Evolutionary conservation across 2,329 filamentous ascomycete species (phyloP).

Genomic region (Clarireedia monteithiana): DNA sequence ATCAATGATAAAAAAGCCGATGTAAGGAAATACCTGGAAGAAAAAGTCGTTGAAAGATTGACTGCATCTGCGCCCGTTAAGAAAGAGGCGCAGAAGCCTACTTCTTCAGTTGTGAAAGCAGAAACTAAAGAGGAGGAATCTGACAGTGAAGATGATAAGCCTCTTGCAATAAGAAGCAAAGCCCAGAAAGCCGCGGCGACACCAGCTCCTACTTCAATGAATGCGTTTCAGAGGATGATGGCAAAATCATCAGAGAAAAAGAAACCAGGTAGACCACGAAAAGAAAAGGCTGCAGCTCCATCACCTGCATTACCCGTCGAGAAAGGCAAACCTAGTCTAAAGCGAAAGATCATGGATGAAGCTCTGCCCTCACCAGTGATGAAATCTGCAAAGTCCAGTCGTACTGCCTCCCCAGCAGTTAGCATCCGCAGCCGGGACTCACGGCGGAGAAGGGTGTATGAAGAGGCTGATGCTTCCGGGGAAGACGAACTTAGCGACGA

Average conservation of each 20-base stretch:
- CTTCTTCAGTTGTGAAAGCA: slow-evolving; percentile 1
- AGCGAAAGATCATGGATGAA: slow-evolving; percentile 43
- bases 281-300: neutral
- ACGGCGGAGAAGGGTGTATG: slow-evolving; percentile 39
- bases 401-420: slow-evolving; percentile 61
- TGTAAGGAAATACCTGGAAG: slow-evolving; percentile 70
- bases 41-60: slow-evolving; percentile 63
- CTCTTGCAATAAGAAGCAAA: slow-evolving; percentile 14
- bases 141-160: slow-evolving; percentile 25
- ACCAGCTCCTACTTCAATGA: slow-evolving; percentile 24
- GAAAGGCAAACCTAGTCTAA: slow-evolving; percentile 36
- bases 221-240: slow-evolving; percentile 41
- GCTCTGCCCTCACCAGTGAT: slow-evolving; percentile 36
- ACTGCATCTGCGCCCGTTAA: slow-evolving; percentile 43
- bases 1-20: slow-evolving; percentile 50
- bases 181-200: slow-evolving; percentile 18
- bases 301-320: neutral
- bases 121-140: slow-evolving; percentile 18
- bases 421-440: slow-evolving; percentile 33
- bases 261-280: slow-evolving; percentile 1
- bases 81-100: slow-evolving; percentile 12
- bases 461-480: slow-evolving; percentile 51
- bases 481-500: slow-evolving; percentile 66
- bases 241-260: slow-evolving; percentile 7
- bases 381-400: slow-evolving; percentile 71